phyloP scores from a whole-genome alignment of 2,329 filamentous ascomycete species.

The Pyrenophora tritici-repentis region DNA sequence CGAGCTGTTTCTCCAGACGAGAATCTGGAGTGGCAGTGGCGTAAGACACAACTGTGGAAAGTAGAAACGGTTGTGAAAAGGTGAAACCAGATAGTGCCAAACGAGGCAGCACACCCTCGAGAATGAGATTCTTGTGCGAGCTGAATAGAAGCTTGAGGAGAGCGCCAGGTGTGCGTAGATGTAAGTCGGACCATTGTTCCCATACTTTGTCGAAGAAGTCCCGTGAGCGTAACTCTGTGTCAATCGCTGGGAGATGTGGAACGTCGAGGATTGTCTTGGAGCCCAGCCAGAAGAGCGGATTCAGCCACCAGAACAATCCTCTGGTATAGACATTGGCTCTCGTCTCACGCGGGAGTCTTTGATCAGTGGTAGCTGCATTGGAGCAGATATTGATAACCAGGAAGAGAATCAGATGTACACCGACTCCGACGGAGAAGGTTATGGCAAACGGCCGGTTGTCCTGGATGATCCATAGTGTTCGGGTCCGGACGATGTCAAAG shows the following conservation, averaged over 20 bases:
- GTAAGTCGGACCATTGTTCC: not conserved
- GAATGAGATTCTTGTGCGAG: slow-evolving; percentile 31
- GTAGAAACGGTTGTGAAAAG: not conserved
- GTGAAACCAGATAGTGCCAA: not conserved
- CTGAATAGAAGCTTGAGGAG: slow-evolving; percentile 54
- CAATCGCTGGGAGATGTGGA: not conserved
- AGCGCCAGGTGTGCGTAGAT: not conserved
- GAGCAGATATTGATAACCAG: not conserved
- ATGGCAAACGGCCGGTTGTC: slow-evolving; percentile 1
- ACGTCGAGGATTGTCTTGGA: not conserved
- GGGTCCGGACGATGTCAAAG: not conserved
- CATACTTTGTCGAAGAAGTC: not conserved
- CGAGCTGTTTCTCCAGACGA: not conserved
- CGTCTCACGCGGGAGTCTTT: not conserved
- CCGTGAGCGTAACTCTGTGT: not conserved
- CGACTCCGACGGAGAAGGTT: not conserved
- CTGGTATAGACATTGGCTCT: not conserved
- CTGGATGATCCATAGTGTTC: not conserved
- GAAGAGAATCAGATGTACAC: not conserved
- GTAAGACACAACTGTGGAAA: not conserved
- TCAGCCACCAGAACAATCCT: slow-evolving; percentile 1
- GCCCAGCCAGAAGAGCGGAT: slow-evolving; percentile 1
- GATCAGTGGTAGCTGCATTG: not conserved
- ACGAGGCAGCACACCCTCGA: not conserved
- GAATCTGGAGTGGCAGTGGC: not conserved